Evolutionary conservation across 106 monocot genomes (phyloP), one percentile per base, ranked within the genome.

Genomic region (Dioscorea dumetorum): DNA sequence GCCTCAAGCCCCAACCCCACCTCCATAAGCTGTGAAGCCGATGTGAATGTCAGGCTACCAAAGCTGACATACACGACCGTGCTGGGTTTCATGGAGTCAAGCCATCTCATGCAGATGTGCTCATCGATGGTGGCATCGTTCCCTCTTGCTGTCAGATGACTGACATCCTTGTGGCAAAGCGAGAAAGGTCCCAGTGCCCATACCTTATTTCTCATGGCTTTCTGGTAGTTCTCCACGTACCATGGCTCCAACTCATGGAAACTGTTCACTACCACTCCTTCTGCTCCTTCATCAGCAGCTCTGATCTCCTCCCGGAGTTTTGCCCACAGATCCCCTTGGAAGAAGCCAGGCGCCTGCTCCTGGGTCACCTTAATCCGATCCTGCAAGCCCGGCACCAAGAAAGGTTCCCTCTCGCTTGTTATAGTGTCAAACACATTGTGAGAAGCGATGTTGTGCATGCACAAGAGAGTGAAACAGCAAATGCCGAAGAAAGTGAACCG

Each of bases 121-220:
- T 66, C 60, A 57, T 81, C 80, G 16, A 76, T 58, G 20, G 81
- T 22, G 7, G 76, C 19, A 34, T 74, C 78, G 54, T 80, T 74
- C 12, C 86, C 86, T 54, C 85, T 77, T 8, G 14, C 21, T 0
- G 65, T 68, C 35, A 32, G 78, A 22, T 19, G 28, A 4, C 23
- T 68, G 4, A 34, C 1, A 14, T 83, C 82, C 18, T 65, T 65
- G 74, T 70, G 70, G 53, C 32, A 34, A 17, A 83, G 71, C 2
- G 71, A 80, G 5, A 88, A 12, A 4, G 93, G 88, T 4, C 93
- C 88, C 11, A 93, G 34, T 0, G 88, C 68, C 80, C 73, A 88
- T 0, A 71, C 80, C 68, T 70, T 79, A 78, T 75, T 85, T 16
- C 76, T 74, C 5, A 62, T 69, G 20, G 14, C 49, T 31, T 73